Conservation (phyloP, 2,329 filamentous ascomycete genomes). For the Ambrosiella xylebori region DNA sequence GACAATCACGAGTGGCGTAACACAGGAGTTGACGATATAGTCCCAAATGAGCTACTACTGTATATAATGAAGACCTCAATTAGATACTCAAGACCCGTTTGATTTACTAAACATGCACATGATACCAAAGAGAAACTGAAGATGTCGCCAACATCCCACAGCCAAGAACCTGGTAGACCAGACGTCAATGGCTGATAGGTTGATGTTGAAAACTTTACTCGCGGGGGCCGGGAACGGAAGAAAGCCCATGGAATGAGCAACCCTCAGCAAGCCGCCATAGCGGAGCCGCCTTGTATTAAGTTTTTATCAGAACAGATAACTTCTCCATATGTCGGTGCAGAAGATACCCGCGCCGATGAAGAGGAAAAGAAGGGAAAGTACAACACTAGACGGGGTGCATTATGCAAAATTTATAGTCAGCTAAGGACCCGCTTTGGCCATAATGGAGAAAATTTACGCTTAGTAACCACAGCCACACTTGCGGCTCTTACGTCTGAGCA, state of each 20-base stretch:
- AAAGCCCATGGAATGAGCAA: constrained; percentile 31
- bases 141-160: constrained; percentile 36
- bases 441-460: neutral
- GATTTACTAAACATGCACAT: neutral
- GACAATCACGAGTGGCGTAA: too few species aligned
- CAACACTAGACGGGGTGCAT: constrained; percentile 13
- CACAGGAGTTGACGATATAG: too few species aligned
- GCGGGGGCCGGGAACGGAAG: constrained; percentile 40
- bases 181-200: constrained; percentile 28
- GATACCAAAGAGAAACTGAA: neutral
- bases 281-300: constrained; percentile 29
- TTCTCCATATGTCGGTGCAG: constrained; percentile 36
- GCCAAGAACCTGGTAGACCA: constrained; percentile 27
- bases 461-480: constrained; percentile 5
- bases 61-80: too few species aligned
- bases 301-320: constrained; percentile 19
- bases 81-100: neutral
- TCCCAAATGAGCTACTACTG: too few species aligned
- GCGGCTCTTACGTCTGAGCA: neutral
- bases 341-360: constrained; percentile 30
- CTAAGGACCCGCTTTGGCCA: constrained; percentile 6
- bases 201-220: constrained; percentile 28
- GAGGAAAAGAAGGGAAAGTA: constrained; percentile 21
- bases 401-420: constrained; percentile 12
- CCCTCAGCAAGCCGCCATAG: constrained; percentile 38